Base-by-base conservation (phyloP, 768 basidiomycete species). In the Trametes punicea region DNA sequence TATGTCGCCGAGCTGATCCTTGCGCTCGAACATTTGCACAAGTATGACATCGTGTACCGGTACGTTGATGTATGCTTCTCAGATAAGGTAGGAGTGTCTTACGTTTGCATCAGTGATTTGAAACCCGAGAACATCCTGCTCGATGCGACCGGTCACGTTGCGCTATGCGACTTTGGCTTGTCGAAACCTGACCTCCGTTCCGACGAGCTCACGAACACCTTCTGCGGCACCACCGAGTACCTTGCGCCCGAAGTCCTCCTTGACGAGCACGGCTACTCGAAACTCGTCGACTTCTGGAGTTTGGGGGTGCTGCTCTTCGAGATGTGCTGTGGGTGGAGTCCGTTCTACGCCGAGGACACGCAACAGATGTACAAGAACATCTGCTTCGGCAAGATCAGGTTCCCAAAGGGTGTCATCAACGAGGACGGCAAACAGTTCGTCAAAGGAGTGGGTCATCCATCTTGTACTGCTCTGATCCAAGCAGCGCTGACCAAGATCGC, bases 311-410 rank as follows among this genome's bases (percentile, higher is more conserved):
- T 99, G 29, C 77, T 99, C 21, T 99, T 98, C 69, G 97, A 99
- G 74, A 99, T 99, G 97, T 98, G 97, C 66, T 99, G 97, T 64
- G 97, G 97, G 6, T 98, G 97, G 97, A 93, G 90, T 68, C 97
- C 97, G 38, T 99, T 98, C 75, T 99, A 98, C 67, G 95, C 96
- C 16, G 97, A 99, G 67, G 97, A 99, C 68, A 97, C 93, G 4
- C 96, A 99, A 70, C 92, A 96, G 73, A 99, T 99, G 97, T 99
- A 99, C 77, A 94, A 94, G 79, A 93, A 90, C 73, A 93, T 92
- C 63, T 97, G 95, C 70, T 99, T 98, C 71, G 97, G 97, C 57
- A 98, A 98, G 80, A 98, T 98, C 68, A 81, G 94, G 50, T 98
- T 98, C 76, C 97, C 97, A 4, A 89, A 93, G 67, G 95, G 90